Base-by-base conservation (phyloP, 345 rosid genomes). In the Rubroshorea leprosula region DNA sequence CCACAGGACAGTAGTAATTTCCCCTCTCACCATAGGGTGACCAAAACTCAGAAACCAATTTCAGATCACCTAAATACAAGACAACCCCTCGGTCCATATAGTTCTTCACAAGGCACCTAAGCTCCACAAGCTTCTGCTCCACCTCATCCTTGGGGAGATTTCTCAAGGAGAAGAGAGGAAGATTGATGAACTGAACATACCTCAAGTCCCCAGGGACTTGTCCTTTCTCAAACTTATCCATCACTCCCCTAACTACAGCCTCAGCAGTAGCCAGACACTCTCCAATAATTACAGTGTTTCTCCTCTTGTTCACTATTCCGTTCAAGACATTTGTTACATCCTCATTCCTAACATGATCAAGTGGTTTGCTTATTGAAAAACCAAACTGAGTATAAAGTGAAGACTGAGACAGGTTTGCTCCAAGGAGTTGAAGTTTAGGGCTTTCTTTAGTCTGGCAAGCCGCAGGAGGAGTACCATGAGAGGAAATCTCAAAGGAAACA, bases 31-130 rank as follows among this genome's bases (percentile, higher is more conserved):
- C 73, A 50, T 72, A 78, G 26, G 38, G 66, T 5, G 84, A 69
- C 92, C 88, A 82, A 65, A 73, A 73, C 47, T 85, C 88, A 12
- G 81, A 64, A 31, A 80, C 66, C 73, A 79, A 81, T 46, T 75
- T 74, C 44, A 85, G 70, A 70, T 85, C 92, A 68, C 88, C 92
- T 56, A 85, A 57, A 50, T 82, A 85, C 58, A 85, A 62, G 31
- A 82, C 74, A 8, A 76, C 66, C 48, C 86, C 86, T 38, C 77
- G 70, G 18, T 69, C 77, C 25, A 58, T 26, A 44, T 62, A 71
- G 63, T 75, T 75, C 68, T 73, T 82, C 46, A 76, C 69, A 16
- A 61, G 74, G 66, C 74, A 71, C 62, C 83, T 77, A 17, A 85
- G 72, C 67, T 85, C 84, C 51, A 57, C 49, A 10, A 85, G 65